phyloP scores from a whole-genome alignment of 345 rosid genomes.

The Ceriops zippeliana region DNA sequence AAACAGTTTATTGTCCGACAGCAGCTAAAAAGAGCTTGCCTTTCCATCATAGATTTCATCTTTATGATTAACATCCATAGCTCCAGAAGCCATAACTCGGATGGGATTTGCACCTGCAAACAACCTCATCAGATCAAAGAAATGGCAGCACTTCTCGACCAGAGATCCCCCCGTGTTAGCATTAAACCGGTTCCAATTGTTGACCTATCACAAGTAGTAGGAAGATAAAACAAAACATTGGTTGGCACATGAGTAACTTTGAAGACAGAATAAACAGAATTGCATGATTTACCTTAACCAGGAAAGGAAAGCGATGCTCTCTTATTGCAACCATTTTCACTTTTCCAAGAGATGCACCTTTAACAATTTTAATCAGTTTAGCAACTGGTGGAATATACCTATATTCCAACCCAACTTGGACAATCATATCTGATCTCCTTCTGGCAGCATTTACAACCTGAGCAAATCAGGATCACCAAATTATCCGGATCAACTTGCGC shows the following conservation, averaged over 20 bases:
- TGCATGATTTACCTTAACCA: constrained; percentile 65
- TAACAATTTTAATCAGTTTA: constrained; percentile 72
- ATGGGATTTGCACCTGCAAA: constrained; percentile 83
- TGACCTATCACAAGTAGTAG: constrained; percentile 45
- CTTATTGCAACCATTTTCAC: constrained; percentile 89
- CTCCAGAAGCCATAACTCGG: constrained; percentile 92
- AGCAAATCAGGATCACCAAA: constrained; percentile 6
- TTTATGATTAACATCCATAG: constrained; percentile 84
- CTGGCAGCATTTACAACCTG: constrained; percentile 78
- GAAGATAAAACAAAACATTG: not conserved
- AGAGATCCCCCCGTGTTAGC: constrained; percentile 84
- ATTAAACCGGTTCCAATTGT: constrained; percentile 94
- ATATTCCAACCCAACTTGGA: constrained; percentile 91
- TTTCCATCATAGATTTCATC: constrained; percentile 87
- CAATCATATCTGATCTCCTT: constrained; percentile 72
- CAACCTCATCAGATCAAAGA: constrained; percentile 92
- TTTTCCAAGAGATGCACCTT: constrained; percentile 57
- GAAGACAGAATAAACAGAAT: not conserved
- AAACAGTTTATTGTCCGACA: not conserved
- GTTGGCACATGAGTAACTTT: constrained; percentile 5
- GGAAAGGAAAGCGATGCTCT: constrained; percentile 90
- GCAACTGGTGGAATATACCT: constrained; percentile 96
- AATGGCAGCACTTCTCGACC: constrained; percentile 98
- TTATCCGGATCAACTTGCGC: not conserved
- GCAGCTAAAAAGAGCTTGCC: constrained; percentile 32